Percentiles rank a stretch among this genome's conserved stretches.
Evolutionary conservation across 129 eudicot species (phyloP).

Genomic region (Oenanthe sinensis): DNA sequence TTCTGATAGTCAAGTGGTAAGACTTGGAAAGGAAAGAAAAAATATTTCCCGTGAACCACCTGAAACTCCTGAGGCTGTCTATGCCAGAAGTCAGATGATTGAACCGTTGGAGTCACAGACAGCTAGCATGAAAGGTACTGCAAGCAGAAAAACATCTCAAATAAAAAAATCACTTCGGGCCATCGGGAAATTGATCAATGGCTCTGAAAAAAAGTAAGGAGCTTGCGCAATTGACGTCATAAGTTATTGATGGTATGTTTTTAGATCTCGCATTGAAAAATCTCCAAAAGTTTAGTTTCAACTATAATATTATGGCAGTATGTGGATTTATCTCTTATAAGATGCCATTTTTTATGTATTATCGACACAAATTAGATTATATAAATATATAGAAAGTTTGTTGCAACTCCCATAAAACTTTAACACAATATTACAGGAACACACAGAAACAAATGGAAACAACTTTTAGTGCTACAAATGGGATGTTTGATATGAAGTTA

Average conservation of each 20-base stretch:
- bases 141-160: slow-evolving; percentile 49
- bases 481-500: not conserved
- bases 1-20: slow-evolving; percentile 10
- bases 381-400: not conserved
- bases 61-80: slow-evolving; percentile 46
- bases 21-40: slow-evolving; percentile 28
- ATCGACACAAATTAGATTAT: not conserved
- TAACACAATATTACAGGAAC: not conserved
- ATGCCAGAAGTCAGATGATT: slow-evolving; percentile 16
- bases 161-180: slow-evolving; percentile 71
- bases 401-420: not conserved
- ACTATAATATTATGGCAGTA: not conserved
- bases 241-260: not conserved
- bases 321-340: not conserved
- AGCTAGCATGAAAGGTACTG: slow-evolving; percentile 14
- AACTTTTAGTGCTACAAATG: not conserved
- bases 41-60: slow-evolving; percentile 31
- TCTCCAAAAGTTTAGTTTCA: not conserved
- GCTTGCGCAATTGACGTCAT: not conserved
- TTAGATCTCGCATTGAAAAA: no score
- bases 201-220: slow-evolving; percentile 67
- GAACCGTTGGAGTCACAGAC: slow-evolving; percentile 33
- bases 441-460: not conserved
- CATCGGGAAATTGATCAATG: slow-evolving; percentile 69
- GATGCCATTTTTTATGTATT: not conserved